These are phyloP conservation scores for Podaxis sp. DNA, from an alignment of 768 basidiomycete species.

Conservation along the genomic window DNA sequence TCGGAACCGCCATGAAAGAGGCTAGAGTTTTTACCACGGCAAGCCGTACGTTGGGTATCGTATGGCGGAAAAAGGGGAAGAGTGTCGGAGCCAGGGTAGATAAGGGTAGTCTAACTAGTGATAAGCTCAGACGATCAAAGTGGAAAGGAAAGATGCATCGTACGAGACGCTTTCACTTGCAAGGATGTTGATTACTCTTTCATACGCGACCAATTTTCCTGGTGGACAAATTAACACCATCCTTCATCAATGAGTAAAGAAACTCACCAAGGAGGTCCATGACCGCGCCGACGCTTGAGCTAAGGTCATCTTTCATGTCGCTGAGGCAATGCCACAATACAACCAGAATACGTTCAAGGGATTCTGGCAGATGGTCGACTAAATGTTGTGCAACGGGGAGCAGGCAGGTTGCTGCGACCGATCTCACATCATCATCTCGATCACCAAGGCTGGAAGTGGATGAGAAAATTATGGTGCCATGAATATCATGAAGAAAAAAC, in stretches of 20 bases:
- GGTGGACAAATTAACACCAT: background rate
- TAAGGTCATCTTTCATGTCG: constrained; percentile 94
- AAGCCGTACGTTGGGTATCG: constrained; percentile 88
- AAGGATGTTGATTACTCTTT: constrained; percentile 74
- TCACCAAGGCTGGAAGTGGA: constrained; percentile 67
- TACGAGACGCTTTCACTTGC: constrained; percentile 70
- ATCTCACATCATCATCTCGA: constrained; percentile 92
- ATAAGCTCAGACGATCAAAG: background rate
- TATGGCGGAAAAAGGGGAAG: constrained; percentile 97
- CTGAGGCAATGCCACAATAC: constrained; percentile 90
- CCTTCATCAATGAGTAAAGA: background rate
- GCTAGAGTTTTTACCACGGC: constrained; percentile 88
- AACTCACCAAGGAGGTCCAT: constrained; percentile 91
- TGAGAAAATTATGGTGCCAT: constrained; percentile 1
- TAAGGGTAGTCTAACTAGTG: constrained; percentile 63
- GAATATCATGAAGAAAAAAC: constrained; percentile 23
- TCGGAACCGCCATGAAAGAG: constrained; percentile 78
- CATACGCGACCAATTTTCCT: constrained; percentile 84
- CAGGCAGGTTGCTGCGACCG: constrained; percentile 90
- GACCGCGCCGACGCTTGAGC: constrained; percentile 93
- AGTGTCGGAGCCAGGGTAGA: constrained; percentile 81
- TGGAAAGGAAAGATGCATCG: constrained; percentile 28
- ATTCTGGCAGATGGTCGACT: constrained; percentile 70
- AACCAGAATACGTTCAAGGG: constrained; percentile 69
- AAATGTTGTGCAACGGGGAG: constrained; percentile 84